A percentile compares a stretch with the other conserved stretches of the same genome.
phyloP scores from a whole-genome alignment of 2,329 filamentous ascomycete genomes.

The Ophiostoma australiae region DNA sequence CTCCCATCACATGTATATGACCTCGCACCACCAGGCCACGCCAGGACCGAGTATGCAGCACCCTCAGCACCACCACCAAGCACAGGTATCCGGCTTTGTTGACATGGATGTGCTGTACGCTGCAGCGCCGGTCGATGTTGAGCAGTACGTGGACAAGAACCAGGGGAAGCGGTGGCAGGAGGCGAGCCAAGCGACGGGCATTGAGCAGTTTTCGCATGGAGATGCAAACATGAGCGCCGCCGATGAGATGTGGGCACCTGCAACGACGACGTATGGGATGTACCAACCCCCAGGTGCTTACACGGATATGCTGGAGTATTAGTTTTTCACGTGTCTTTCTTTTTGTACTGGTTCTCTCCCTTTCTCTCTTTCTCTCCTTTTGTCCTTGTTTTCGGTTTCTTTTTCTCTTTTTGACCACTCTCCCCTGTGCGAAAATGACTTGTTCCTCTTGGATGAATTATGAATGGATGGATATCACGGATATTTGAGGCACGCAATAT shows the following conservation, averaged over 20 bases:
- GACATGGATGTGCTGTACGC: conserved; percentile 21
- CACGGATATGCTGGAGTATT: background rate
- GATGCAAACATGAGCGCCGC: background rate
- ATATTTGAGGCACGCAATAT: background rate
- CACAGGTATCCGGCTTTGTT: background rate
- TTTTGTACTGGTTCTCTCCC: background rate
- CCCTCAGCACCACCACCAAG: background rate
- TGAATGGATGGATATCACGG: background rate
- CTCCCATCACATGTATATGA: background rate
- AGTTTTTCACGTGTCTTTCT: background rate
- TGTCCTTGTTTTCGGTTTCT: background rate
- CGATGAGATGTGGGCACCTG: background rate
- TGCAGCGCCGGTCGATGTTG: conserved; percentile 21
- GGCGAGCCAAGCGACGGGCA: conserved; percentile 28
- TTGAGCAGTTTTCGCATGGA: conserved; percentile 32
- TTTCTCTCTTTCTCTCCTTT: background rate
- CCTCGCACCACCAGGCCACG: background rate
- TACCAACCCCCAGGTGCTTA: background rate
- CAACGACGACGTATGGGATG: background rate
- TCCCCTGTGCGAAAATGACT: background rate
- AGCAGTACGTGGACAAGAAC: conserved; percentile 28
- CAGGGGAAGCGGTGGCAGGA: conserved; percentile 32
- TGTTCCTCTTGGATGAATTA: background rate
- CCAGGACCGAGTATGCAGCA: background rate
- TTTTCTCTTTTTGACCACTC: background rate